Conservation (phyloP, 768 basidiomycete genomes). For the Leucosporidium yakuticum region DNA sequence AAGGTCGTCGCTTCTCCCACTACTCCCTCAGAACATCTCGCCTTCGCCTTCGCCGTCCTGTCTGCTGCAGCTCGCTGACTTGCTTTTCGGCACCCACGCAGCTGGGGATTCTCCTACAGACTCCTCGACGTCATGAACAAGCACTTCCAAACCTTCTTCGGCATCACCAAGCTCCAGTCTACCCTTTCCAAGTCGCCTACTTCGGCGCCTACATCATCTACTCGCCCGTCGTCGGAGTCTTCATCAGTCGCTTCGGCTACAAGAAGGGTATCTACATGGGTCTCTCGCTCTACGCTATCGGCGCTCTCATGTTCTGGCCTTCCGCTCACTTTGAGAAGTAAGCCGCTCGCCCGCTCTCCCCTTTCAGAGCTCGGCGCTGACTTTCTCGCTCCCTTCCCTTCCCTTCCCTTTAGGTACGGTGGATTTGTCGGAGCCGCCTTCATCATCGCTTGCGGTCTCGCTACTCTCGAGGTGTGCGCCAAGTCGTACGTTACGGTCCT, state of each 20-base stretch:
- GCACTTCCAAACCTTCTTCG: slow-evolving; percentile 66
- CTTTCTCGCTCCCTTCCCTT: not conserved
- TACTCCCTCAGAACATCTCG: no score
- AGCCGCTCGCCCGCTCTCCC: no score
- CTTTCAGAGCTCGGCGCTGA: not conserved
- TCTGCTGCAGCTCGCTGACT: no score
- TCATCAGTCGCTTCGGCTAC: slow-evolving; percentile 56
- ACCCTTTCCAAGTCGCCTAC: slow-evolving; percentile 68
- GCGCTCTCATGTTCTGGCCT: slow-evolving; percentile 74
- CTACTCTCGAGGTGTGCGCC: slow-evolving; percentile 50
- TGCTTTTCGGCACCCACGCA: no score
- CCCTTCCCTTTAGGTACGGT: no score
- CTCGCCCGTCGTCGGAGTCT: slow-evolving; percentile 43
- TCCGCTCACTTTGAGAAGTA: slow-evolving; percentile 56
- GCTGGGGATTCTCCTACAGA: slow-evolving; percentile 25
- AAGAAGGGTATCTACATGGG: slow-evolving; percentile 66
- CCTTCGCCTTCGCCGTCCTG: no score
- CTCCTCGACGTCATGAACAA: slow-evolving; percentile 46
- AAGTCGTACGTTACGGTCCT: slow-evolving; percentile 48
- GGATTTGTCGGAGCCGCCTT: slow-evolving; percentile 9
- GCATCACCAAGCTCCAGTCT: slow-evolving; percentile 63
- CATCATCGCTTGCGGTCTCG: slow-evolving; percentile 51
- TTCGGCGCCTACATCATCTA: slow-evolving; percentile 38
- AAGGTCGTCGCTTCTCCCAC: no score
- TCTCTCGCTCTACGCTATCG: slow-evolving; percentile 52